Conservation (phyloP, 768 basidiomycete species). For the Lactarius vividus region DNA sequence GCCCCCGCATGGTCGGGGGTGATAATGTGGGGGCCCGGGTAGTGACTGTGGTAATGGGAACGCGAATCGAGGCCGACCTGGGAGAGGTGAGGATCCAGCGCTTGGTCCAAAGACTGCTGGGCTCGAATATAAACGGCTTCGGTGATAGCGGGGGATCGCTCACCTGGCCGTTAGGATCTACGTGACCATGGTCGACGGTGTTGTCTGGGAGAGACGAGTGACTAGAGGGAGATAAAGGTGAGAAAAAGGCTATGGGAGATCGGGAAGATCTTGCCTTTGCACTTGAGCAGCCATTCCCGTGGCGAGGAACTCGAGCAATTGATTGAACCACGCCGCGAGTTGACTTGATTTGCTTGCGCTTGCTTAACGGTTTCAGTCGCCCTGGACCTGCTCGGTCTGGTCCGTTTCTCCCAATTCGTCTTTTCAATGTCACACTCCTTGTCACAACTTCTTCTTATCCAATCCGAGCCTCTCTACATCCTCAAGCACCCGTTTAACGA, state of each 20-base stretch:
- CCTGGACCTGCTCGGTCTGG: slow-evolving; percentile 21
- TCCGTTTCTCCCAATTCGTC: slow-evolving; percentile 22
- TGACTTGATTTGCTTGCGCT: slow-evolving; percentile 23
- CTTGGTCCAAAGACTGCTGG: slow-evolving; percentile 27
- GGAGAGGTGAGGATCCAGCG: slow-evolving; percentile 29
- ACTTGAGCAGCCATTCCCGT: slow-evolving; percentile 29
- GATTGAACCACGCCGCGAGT: slow-evolving; percentile 28
- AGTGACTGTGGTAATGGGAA: slow-evolving; percentile 28
- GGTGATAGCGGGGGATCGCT: slow-evolving; percentile 17
- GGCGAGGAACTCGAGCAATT: slow-evolving; percentile 22
- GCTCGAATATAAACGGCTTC: slow-evolving; percentile 19
- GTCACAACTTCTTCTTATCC: slow-evolving; percentile 32
- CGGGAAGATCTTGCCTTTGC: slow-evolving; percentile 28
- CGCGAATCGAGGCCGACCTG: slow-evolving; percentile 29
- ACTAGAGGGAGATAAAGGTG: slow-evolving; percentile 27
- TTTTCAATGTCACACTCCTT: slow-evolving; percentile 7
- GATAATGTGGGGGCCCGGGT: slow-evolving; percentile 23
- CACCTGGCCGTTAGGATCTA: slow-evolving; percentile 29
- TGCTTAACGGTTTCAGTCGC: slow-evolving; percentile 25
- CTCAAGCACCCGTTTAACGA: slow-evolving; percentile 61
- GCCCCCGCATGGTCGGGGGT: slow-evolving; percentile 25
- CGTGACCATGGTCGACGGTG: slow-evolving; percentile 28
- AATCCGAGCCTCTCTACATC: slow-evolving; percentile 33
- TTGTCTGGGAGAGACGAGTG: slow-evolving; percentile 26
- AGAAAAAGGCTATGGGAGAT: slow-evolving; percentile 25